Base-by-base conservation (phyloP, 331 rosid species). In the Spiraea crenata region DNA sequence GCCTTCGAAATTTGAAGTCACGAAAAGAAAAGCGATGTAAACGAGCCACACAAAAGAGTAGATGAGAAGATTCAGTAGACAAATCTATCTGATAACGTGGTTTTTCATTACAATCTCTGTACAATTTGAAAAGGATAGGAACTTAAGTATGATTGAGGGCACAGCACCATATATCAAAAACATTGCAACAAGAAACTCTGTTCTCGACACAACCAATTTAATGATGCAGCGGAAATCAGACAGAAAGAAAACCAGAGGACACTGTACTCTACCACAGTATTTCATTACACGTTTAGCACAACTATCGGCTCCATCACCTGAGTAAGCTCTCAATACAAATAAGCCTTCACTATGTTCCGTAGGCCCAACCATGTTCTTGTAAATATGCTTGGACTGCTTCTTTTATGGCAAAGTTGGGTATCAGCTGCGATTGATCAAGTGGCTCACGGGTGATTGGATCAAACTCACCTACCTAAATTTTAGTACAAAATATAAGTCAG, bases 341-440 rank as follows among this genome's bases (percentile, higher is more conserved):
- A 25, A 52, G 74, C 19, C 31, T 47, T 85, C 71, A 89, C 37
- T 83, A 85, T 20, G 75, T 57, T 81, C 74, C 73, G 69, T 90
- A 92, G 13, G 98, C 98, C 98, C 98, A 92, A 20, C 98, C 91
- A 35, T 92, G 92, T 42, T 76, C 76, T 12, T 82, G 83, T 67
- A 92, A 76, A 77, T 85, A 92, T 52, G 90, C 88, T 45, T 83
- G 77, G 19, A 92, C 95, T 1, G 96, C 98, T 82, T 89, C 95
- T 82, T 88, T 92, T 77, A 90, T 82, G 76, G 95, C 96, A 56
- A 90, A 79, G 79, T 92, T 92, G 3, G 98, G 79, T 25, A 88
- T 73, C 41, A 91, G 81, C 79, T 88, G 96, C 1, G 85, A 75
- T 31, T 80, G 72, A 34, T 79, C 49, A 47, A 92, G 92, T 0